A percentile compares a stretch with the other conserved stretches of the same genome.
Conservation (phyloP, 2,329 filamentous ascomycete genomes). For the Plenodomus biglobosus region DNA sequence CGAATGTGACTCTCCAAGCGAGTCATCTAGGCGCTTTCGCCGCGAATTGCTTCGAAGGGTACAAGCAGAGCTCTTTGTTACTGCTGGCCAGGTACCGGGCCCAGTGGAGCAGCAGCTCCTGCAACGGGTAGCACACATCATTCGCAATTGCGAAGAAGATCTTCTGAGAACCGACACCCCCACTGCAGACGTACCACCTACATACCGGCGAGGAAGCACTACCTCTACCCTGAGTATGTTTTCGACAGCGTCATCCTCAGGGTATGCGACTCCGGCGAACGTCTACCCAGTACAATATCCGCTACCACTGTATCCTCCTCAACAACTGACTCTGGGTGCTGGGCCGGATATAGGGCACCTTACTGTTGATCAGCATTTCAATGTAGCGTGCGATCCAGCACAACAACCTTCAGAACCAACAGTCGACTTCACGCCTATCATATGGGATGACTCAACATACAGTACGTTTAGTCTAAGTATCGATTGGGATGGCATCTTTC, state of each 20-base stretch:
- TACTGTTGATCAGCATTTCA: neutral
- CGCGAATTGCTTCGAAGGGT: constrained; percentile 40
- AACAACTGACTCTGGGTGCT: neutral
- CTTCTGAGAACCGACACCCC: constrained; percentile 17
- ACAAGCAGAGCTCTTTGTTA: constrained; percentile 32
- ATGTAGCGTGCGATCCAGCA: neutral
- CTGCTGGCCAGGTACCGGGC: constrained; percentile 22
- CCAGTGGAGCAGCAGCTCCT: constrained; percentile 32
- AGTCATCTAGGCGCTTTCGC: constrained; percentile 34
- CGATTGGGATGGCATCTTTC: constrained; percentile 26
- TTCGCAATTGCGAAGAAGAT: constrained; percentile 30
- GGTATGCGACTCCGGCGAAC: constrained; percentile 1
- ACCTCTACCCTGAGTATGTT: neutral
- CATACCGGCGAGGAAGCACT: constrained; percentile 3
- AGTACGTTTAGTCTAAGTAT: constrained; percentile 16
- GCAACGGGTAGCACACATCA: constrained; percentile 29
- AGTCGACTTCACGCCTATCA: neutral
- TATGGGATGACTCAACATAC: constrained; percentile 10
- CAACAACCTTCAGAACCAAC: constrained; percentile 6
- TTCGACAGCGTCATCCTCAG: constrained; percentile 2
- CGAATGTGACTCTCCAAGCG: constrained; percentile 28
- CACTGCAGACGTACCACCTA: neutral
- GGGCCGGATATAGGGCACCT: no score
- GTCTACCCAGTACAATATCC: neutral
- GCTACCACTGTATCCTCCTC: neutral